Evolutionary conservation across 495 filamentous ascomycete species (phyloP).

Genomic region (Hypoxylon fuscum): DNA sequence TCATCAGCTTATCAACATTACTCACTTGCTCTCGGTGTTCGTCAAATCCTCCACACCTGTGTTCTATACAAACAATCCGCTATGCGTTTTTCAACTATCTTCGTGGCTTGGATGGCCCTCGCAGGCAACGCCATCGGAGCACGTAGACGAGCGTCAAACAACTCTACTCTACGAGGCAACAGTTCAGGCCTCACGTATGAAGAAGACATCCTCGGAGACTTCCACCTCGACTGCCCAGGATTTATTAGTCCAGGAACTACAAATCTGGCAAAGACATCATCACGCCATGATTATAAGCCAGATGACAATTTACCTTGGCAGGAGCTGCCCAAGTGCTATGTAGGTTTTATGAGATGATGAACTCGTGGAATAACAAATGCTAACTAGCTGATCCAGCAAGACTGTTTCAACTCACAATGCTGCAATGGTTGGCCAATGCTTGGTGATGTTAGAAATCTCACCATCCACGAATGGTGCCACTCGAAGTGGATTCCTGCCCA

Average conservation of each 20-base stretch:
- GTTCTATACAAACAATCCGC: no score
- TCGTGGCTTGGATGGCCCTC: background rate
- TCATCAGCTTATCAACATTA: no score
- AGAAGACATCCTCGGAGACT: background rate
- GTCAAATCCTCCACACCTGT: no score
- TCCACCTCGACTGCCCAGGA: background rate
- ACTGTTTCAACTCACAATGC: conserved; percentile 1
- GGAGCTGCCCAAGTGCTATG: conserved; percentile 10
- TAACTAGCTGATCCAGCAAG: background rate
- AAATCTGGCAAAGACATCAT: background rate
- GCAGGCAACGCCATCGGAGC: background rate
- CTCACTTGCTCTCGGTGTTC: no score
- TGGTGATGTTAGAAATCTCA: conserved; percentile 10
- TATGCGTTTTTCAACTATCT: background rate
- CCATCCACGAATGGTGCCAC: conserved; percentile 9
- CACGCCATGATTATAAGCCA: background rate
- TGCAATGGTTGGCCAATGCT: conserved; percentile 6
- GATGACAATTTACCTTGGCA: background rate
- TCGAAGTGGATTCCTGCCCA: conserved; percentile 7
- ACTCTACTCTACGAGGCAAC: background rate
- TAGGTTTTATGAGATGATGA: background rate
- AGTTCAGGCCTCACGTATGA: background rate
- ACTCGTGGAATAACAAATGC: background rate
- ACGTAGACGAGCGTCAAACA: background rate
- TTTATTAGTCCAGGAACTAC: background rate